phyloP scores from a whole-genome alignment of 495 filamentous ascomycete species.

The Tuber microsphaerosporum region DNA sequence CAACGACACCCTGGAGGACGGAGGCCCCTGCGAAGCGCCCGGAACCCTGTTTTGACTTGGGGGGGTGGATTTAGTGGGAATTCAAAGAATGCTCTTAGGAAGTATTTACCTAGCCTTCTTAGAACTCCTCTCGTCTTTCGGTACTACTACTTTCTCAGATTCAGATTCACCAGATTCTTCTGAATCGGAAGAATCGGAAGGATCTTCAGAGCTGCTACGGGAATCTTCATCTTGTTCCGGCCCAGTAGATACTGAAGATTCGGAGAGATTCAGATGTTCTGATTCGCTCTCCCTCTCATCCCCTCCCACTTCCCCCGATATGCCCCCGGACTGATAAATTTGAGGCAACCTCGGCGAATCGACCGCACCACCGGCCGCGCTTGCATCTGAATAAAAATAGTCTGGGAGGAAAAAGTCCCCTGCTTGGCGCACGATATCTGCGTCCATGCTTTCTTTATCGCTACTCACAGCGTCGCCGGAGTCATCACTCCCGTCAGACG shows the following conservation, averaged over 20 bases:
- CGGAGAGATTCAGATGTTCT: neutral
- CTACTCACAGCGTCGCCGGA: conserved; percentile 36
- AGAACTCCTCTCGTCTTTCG: neutral
- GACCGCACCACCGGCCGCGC: conserved; percentile 6
- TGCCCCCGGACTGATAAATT: conserved; percentile 1
- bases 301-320: neutral
- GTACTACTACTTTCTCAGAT: neutral
- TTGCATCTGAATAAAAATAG: conserved; percentile 8
- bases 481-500: conserved; percentile 37
- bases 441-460: conserved; percentile 37
- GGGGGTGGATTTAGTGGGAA: neutral
- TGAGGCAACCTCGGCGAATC: conserved; percentile 8
- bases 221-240: neutral
- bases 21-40: neutral
- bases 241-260: neutral
- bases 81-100: neutral
- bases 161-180: neutral
- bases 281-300: conserved; percentile 10
- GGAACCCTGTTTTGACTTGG: neutral
- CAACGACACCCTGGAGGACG: neutral
- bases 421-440: conserved; percentile 17
- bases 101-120: neutral
- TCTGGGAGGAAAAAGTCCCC: neutral
- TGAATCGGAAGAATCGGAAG: neutral
- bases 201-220: neutral